phyloP scores from a whole-genome alignment of 495 filamentous ascomycete genomes.

The Neurospora discreta region DNA sequence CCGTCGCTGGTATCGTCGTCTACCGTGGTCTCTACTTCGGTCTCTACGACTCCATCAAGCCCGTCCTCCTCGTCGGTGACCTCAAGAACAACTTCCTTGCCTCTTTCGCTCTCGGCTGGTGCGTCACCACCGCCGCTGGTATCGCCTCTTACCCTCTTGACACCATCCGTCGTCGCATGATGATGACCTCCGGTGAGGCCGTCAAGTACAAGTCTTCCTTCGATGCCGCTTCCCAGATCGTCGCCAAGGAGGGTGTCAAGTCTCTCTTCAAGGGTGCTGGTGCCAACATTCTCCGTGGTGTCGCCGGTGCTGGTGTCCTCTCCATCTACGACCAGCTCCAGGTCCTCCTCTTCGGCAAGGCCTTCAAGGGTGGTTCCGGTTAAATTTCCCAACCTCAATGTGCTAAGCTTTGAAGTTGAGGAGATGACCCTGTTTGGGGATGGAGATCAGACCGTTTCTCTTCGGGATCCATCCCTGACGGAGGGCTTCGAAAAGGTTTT shows the following conservation, averaged over 20 bases:
- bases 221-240: conserved; percentile 90
- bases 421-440: conserved; percentile 24
- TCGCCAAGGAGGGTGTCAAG: conserved; percentile 90
- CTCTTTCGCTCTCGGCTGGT: conserved; percentile 97
- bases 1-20: conserved; percentile 95
- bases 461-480: not conserved
- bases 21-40: conserved; percentile 99
- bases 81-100: conserved; percentile 98
- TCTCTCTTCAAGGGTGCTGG: conserved; percentile 99
- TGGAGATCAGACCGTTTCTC: conserved; percentile 20
- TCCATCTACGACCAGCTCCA: conserved; percentile 99
- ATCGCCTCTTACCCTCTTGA: conserved; percentile 99
- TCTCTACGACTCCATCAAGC: conserved; percentile 99
- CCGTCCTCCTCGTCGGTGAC: conserved; percentile 80
- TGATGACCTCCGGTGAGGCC: conserved; percentile 96
- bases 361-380: conserved; percentile 87
- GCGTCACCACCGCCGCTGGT: conserved; percentile 99
- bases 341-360: conserved; percentile 98
- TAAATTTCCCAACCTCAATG: conserved; percentile 40
- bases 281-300: conserved; percentile 99
- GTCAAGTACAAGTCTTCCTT: conserved; percentile 97
- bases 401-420: conserved; percentile 15
- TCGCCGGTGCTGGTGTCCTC: conserved; percentile 99
- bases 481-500: conserved; percentile 2
- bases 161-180: conserved; percentile 99